These are phyloP conservation scores for Lophiostoma macrostomum DNA, from an alignment of 495 filamentous ascomycete genomes.

Conservation along the genomic window DNA sequence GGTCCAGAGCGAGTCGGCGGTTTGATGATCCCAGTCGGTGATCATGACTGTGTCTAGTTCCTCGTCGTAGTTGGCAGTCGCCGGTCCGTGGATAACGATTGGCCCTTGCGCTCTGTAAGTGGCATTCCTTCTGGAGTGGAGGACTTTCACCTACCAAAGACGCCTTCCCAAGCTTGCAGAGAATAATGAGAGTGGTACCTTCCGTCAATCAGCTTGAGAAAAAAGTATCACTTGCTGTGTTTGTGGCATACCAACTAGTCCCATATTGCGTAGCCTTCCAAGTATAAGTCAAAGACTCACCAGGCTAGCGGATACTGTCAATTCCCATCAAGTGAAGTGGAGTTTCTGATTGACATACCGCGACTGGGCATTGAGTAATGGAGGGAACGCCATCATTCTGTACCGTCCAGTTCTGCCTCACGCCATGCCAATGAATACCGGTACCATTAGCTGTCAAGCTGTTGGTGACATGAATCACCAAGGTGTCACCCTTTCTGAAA, in stretches of 20 bases:
- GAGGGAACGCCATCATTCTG: constrained; percentile 62
- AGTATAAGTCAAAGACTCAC: constrained; percentile 34
- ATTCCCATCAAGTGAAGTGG: no score
- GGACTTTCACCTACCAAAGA: no score
- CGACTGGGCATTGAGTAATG: constrained; percentile 67
- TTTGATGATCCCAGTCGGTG: constrained; percentile 29
- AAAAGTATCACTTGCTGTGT: no score
- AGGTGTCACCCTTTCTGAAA: constrained; percentile 34
- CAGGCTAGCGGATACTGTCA: constrained; percentile 43
- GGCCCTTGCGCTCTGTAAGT: no score
- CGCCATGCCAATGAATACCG: constrained; percentile 63
- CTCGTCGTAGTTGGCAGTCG: constrained; percentile 41
- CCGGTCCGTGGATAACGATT: constrained; percentile 42
- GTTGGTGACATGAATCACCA: constrained; percentile 38
- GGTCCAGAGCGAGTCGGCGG: constrained; percentile 12
- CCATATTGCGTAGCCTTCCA: constrained; percentile 46
- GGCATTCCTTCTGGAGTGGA: no score
- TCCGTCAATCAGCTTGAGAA: no score
- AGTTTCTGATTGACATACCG: no score
- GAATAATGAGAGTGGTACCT: constrained; percentile 52
- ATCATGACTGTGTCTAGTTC: constrained; percentile 30
- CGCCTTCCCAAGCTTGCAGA: constrained; percentile 47
- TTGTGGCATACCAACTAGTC: constrained; percentile 53
- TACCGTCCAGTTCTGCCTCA: constrained; percentile 59
- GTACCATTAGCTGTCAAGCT: constrained; percentile 39